phyloP scores from a whole-genome alignment of 225 moss, liverwort and hornwort species.

The Straminergon stramineum region DNA sequence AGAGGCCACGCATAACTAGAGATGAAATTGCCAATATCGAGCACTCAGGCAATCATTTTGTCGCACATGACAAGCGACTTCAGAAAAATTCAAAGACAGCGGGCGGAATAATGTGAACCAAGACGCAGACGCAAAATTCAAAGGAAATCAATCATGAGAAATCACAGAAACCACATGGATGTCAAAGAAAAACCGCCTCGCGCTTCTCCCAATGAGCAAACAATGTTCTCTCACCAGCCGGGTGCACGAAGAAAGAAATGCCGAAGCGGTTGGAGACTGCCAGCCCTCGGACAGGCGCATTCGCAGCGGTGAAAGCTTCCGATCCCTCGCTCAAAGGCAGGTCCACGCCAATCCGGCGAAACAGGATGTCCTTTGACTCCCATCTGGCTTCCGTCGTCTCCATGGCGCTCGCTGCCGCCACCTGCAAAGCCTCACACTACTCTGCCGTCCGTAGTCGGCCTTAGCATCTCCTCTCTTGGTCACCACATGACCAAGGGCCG shows the following conservation, averaged over 20 bases:
- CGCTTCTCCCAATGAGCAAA: background rate
- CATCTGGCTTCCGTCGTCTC: constrained; percentile 22
- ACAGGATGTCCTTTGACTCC: constrained; percentile 47
- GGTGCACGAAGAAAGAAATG: constrained; percentile 57
- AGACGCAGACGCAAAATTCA: background rate
- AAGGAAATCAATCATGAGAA: background rate
- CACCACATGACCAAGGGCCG: background rate
- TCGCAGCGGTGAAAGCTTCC: constrained; percentile 10
- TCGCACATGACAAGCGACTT: background rate
- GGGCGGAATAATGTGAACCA: background rate
- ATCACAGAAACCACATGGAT: background rate
- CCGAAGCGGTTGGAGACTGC: constrained; percentile 79
- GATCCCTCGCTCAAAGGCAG: constrained; percentile 40
- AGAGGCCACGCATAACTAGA: background rate
- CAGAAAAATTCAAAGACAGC: background rate
- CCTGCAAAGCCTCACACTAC: background rate
- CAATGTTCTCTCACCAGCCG: constrained; percentile 37
- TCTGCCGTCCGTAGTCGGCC: background rate
- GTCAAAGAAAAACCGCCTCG: background rate
- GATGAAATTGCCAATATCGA: background rate
- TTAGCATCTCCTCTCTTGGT: background rate
- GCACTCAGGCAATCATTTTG: background rate
- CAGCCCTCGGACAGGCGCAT: constrained; percentile 58
- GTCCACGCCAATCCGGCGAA: constrained; percentile 80
- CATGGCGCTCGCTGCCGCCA: constrained; percentile 12